A percentile compares a stretch with the other conserved stretches of the same genome.
These are phyloP conservation scores for Rosellinia necatrix DNA, from an alignment of 2,329 filamentous ascomycete genomes.

Conservation along the genomic window DNA sequence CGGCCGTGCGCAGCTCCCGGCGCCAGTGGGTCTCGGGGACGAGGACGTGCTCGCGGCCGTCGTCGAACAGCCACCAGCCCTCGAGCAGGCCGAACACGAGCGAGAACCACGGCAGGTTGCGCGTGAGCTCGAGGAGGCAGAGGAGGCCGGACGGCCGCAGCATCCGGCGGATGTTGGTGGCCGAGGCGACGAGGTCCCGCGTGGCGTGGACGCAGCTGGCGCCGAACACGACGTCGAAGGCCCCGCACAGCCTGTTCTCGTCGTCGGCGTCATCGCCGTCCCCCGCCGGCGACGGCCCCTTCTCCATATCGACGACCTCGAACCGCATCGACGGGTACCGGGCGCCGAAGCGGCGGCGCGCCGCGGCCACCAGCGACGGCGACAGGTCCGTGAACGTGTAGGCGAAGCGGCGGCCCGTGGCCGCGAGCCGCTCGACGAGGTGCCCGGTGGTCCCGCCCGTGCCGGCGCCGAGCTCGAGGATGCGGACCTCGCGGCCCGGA, in stretches of 20 bases:
- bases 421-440: slow-evolving; percentile 38
- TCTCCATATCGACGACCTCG: slow-evolving; percentile 40
- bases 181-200: slow-evolving; percentile 30
- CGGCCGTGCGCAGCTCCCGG: slow-evolving; percentile 23
- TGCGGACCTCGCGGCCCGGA: neutral
- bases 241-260: slow-evolving; percentile 17
- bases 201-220: slow-evolving; percentile 47
- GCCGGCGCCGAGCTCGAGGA: slow-evolving; percentile 14
- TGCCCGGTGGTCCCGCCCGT: slow-evolving; percentile 34
- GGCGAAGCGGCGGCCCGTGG: slow-evolving; percentile 34
- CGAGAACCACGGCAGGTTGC: slow-evolving; percentile 39
- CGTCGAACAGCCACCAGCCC: slow-evolving; percentile 44
- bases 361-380: slow-evolving; percentile 37
- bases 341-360: slow-evolving; percentile 32
- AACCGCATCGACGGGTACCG: slow-evolving; percentile 34
- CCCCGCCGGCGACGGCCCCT: slow-evolving; percentile 33
- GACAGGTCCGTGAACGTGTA: slow-evolving; percentile 52
- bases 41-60: slow-evolving; percentile 37
- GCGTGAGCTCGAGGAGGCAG: slow-evolving; percentile 40
- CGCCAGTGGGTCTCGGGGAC: slow-evolving; percentile 35
- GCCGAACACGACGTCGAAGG: slow-evolving; percentile 41
- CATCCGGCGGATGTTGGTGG: slow-evolving; percentile 35
- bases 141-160: slow-evolving; percentile 39
- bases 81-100: slow-evolving; percentile 42
- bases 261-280: no score